Conservation (phyloP, 345 rosid species). For the Dimocarpus longan region DNA sequence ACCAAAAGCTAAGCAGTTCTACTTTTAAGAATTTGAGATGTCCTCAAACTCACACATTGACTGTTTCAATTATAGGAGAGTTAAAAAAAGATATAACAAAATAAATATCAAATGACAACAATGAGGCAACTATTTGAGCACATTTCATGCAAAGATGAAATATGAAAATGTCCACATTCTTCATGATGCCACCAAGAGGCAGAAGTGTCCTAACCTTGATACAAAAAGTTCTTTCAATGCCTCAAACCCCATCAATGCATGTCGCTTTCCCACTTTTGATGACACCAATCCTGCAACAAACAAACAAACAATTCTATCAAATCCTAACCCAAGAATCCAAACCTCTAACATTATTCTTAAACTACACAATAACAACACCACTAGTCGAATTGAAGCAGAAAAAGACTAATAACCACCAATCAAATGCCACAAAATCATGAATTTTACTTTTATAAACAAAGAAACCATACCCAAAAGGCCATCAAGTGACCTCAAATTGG, state of each 20-base stretch:
- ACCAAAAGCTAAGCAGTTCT: not conserved
- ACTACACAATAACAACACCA: not conserved
- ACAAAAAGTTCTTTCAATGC: conserved; percentile 80
- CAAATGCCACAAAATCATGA: not conserved
- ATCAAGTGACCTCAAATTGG: conserved; percentile 90
- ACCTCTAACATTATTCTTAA: not conserved
- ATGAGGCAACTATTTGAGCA: not conserved
- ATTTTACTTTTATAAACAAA: not conserved
- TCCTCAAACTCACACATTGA: not conserved
- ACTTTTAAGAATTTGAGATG: not conserved
- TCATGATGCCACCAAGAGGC: not conserved
- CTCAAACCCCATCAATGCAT: conserved; percentile 87
- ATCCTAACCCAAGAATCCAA: conserved; percentile 4
- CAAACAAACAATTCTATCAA: conserved; percentile 10
- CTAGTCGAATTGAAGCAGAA: too few species aligned
- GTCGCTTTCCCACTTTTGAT: conserved; percentile 91
- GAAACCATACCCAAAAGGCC: conserved; percentile 71
- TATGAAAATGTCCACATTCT: not conserved
- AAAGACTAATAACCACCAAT: not conserved
- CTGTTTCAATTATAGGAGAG: not conserved
- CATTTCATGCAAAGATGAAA: not conserved
- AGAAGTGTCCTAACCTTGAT: conserved; percentile 46
- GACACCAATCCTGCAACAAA: conserved; percentile 79
- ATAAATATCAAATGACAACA: not conserved
- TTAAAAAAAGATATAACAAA: not conserved